Base-by-base conservation (phyloP, 306 rosid species). In the Pyrus bretschneideri region DNA sequence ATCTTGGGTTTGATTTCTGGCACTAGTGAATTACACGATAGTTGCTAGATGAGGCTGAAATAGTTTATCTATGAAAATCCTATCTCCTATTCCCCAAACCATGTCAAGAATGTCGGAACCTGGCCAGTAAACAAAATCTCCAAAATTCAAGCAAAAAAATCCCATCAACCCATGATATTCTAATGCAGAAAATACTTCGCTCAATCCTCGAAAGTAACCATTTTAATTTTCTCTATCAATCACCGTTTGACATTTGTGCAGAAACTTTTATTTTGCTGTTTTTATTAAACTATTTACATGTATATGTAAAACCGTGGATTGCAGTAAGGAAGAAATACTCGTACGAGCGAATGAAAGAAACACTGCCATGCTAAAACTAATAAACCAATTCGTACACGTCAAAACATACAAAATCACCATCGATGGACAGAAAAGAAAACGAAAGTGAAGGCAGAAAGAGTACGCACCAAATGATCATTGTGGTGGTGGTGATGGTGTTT, bases 401-500 rank as follows among this genome's bases (percentile, higher is more conserved):
- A 10, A 66, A 31, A 33, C 42, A 10, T 64, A 21, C 67, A 5
- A 2, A 21, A 9, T 27, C 23, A 63, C 23, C 44, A 63, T 63
- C 31, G 42, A 14, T 17, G 13, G 55, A 49, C 19, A 42, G 38
- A 21, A 64, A 22, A 14, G 10, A 63, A 31, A 40, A 64, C 1
- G 45, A 29, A 9, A 22, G 4, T 6, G 2, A 57, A 30, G 68
- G 46, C 40, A 21, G 70, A 9, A n/a, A 61, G 27, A 19, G 49
- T 11, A 66, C 70, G 49, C 11, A 66, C 70, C 70, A 21, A 21
- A 31, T 71, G 83, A 51, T 35, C 81, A 0, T 55, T 74, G 2
- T 29, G 82, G 7, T 35, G 54, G 60, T 31, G 69, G 52, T 61
- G 65, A 14, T 66, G 65, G 19, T 66, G 72, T 19, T 64, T 65